Percentiles rank a stretch among this genome's conserved stretches.
phyloP scores from a whole-genome alignment of 441 rosid genomes.

The Eutrema salsugineum region DNA sequence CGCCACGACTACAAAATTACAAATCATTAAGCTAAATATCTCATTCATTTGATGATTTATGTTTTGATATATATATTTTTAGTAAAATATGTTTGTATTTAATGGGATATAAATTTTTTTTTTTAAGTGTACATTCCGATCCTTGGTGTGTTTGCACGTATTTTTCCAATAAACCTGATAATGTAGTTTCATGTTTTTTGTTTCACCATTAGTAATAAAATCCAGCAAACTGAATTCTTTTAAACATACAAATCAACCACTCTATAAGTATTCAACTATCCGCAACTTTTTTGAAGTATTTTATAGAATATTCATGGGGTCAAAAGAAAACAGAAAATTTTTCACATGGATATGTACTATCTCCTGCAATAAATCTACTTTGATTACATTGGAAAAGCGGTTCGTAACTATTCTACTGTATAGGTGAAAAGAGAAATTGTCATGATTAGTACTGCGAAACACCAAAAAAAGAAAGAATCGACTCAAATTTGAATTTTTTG shows the following conservation, averaged over 20 bases:
- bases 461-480: neutral
- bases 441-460: constrained; percentile 25
- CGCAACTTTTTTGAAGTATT: neutral
- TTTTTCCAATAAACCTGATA: neutral
- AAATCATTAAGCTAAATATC: too few species aligned
- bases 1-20: too few species aligned
- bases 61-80: too few species aligned
- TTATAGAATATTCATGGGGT: neutral
- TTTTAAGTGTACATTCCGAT: too few species aligned
- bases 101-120: too few species aligned
- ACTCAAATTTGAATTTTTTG: constrained; percentile 26
- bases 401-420: neutral
- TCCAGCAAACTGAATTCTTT: neutral
- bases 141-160: neutral
- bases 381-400: constrained; percentile 24
- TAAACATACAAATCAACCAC: neutral
- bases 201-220: neutral
- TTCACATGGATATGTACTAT: constrained; percentile 16
- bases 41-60: too few species aligned
- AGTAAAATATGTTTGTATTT: too few species aligned
- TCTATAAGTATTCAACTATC: neutral
- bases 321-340: neutral
- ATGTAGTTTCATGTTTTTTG: neutral
- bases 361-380: constrained; percentile 19
- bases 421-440: constrained; percentile 15